Conservation (phyloP, 148 eudicot species). For the Fagopyrum esculentum region DNA sequence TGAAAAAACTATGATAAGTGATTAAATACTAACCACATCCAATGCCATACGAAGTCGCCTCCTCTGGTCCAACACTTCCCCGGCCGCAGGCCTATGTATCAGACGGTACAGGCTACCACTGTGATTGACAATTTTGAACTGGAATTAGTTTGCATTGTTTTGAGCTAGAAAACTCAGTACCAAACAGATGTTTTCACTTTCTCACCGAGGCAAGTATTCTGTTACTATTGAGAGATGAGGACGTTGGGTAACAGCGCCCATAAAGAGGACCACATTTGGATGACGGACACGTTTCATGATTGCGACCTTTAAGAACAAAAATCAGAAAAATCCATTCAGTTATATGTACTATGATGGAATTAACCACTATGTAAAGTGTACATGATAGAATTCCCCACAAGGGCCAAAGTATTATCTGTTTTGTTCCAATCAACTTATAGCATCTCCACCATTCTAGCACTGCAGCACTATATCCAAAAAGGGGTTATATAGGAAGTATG, state of each 20-base stretch:
- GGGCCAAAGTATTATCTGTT: neutral
- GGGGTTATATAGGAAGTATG: neutral
- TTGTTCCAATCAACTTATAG: neutral
- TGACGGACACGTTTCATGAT: slow-evolving; percentile 98
- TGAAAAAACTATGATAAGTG: neutral
- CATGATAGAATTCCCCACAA: neutral
- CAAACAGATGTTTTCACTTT: neutral
- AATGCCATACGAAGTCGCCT: slow-evolving; percentile 89
- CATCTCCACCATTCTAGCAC: neutral
- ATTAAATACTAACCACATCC: slow-evolving; percentile 56
- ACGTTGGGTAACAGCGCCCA: slow-evolving; percentile 94
- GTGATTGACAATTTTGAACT: slow-evolving; percentile 13
- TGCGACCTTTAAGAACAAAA: slow-evolving; percentile 49
- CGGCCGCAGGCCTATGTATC: slow-evolving; percentile 78
- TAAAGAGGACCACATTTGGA: slow-evolving; percentile 95
- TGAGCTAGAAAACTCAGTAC: neutral
- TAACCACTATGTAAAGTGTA: neutral
- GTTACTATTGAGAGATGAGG: slow-evolving; percentile 95
- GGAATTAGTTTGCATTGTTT: neutral
- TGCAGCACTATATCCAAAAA: neutral
- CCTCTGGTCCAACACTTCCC: slow-evolving; percentile 77
- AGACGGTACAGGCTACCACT: slow-evolving; percentile 93
- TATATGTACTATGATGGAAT: neutral
- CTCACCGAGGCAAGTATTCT: slow-evolving; percentile 90
- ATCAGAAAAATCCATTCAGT: neutral